These are phyloP conservation scores for Pilasporangium apinafurcum DNA, from an alignment of 352 stramenopile species.

Conservation along the genomic window DNA sequence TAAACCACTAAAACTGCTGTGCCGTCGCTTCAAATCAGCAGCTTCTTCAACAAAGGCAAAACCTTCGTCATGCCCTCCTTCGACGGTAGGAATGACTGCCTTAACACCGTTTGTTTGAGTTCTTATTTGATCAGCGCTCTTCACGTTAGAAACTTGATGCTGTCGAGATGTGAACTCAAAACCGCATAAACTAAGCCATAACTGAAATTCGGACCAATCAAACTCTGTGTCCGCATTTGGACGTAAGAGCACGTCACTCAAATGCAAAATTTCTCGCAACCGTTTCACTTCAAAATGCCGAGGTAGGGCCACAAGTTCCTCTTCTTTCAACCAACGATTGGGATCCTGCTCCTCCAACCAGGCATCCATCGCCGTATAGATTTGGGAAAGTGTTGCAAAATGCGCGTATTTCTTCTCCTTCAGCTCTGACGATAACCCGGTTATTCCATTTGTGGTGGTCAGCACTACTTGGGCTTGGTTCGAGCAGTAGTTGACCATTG, in stretches of 20 bases:
- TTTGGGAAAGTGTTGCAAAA: constrained; percentile 48
- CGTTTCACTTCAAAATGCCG: constrained; percentile 69
- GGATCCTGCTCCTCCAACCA: constrained; percentile 81
- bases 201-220: constrained; percentile 41
- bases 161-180: constrained; percentile 51
- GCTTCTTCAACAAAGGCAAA: constrained; percentile 81
- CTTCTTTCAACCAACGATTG: constrained; percentile 71
- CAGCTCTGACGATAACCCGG: constrained; percentile 11
- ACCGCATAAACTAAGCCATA: constrained; percentile 65
- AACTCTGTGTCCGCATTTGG: constrained; percentile 15
- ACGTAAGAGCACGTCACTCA: constrained; percentile 61
- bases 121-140: too few species aligned
- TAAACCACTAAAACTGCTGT: constrained; percentile 56
- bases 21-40: constrained; percentile 40
- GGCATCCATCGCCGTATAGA: constrained; percentile 81
- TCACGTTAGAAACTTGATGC: too few species aligned
- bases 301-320: constrained; percentile 60
- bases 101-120: too few species aligned
- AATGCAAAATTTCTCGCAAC: constrained; percentile 53
- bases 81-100: too few species aligned
- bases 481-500: constrained; percentile 55
- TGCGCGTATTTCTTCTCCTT: constrained; percentile 49
- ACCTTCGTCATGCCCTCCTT: constrained; percentile 72
- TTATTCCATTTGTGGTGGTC: constrained; percentile 23
- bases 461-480: constrained; percentile 57